These are phyloP conservation scores for Coelastrella sp. DNA, from an alignment of 139 green algal genomes.

Conservation along the genomic window DNA sequence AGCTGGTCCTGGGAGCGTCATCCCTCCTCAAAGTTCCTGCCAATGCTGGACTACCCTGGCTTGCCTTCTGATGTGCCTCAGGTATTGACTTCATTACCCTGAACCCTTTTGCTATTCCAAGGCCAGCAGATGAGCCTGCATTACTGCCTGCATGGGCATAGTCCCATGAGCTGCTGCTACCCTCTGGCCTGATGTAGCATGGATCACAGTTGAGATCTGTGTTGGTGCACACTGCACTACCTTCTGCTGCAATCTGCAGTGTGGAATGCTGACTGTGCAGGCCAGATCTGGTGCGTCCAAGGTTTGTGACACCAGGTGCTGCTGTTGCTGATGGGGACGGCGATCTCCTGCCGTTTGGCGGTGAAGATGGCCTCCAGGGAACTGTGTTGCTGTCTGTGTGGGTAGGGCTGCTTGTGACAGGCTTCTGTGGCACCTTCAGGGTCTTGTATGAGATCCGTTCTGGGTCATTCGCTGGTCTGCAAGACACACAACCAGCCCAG, in stretches of 20 bases:
- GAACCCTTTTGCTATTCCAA: neutral
- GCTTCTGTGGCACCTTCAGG: neutral
- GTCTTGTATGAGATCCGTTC: conserved; percentile 25
- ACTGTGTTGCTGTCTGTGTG: neutral
- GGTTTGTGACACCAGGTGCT: neutral
- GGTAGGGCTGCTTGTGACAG: neutral
- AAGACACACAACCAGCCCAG: neutral
- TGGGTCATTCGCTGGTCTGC: neutral
- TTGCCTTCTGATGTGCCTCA: conserved; percentile 10
- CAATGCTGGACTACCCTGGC: neutral
- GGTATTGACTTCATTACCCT: neutral
- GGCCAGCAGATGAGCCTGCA: neutral
- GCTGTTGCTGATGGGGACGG: neutral
- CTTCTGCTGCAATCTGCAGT: neutral
- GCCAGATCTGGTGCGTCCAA: neutral
- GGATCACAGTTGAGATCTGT: neutral
- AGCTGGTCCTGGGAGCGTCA: neutral
- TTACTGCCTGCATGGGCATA: neutral
- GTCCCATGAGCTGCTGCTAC: neutral
- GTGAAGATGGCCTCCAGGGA: no score
- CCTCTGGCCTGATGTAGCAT: neutral
- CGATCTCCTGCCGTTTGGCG: neutral
- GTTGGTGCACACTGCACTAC: neutral
- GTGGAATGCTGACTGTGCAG: neutral
- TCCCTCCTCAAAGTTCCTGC: neutral